Conservation (phyloP, 352 stramenopile genomes). For the Phytophthora melonis region DNA sequence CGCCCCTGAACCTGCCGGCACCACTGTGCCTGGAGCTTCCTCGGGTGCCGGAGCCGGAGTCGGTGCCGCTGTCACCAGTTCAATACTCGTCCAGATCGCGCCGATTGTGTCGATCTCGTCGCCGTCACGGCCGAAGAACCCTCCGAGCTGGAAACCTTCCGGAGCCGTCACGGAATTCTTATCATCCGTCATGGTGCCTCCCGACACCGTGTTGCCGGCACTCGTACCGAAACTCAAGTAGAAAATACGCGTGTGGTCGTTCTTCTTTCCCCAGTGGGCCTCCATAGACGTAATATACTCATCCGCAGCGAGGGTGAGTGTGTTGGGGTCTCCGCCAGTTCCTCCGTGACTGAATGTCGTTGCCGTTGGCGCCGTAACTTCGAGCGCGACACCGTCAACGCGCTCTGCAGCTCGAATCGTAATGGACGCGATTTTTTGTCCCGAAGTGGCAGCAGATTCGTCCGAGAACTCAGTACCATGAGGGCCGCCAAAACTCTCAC, state of each 20-base stretch:
- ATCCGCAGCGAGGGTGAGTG: background rate
- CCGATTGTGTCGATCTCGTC: conserved; percentile 22
- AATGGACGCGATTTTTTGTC: conserved; percentile 5
- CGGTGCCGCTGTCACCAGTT: conserved; percentile 6
- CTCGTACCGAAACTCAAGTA: conserved; percentile 19
- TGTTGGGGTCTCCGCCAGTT: conserved; percentile 2
- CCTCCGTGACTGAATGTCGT: conserved; percentile 9
- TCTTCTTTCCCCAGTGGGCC: conserved; percentile 20
- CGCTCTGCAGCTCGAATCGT: conserved; percentile 12
- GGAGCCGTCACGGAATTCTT: conserved; percentile 6
- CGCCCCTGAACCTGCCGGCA: background rate
- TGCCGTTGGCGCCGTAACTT: conserved; percentile 3
- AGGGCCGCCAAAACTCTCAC: conserved; percentile 16
- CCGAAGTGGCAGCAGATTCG: conserved; percentile 1
- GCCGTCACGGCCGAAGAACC: conserved; percentile 16
- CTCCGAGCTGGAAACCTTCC: conserved; percentile 18
- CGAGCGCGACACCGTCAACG: conserved; percentile 12
- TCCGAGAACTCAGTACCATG: conserved; percentile 17
- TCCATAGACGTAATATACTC: conserved; percentile 22
- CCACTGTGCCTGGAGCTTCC: conserved; percentile 7
- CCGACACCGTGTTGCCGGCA: conserved; percentile 11
- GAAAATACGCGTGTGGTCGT: conserved; percentile 22
- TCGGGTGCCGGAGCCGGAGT: conserved; percentile 7
- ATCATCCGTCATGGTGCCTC: conserved; percentile 15
- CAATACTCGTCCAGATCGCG: conserved; percentile 26